phyloP scores from a whole-genome alignment of 352 stramenopile species.

The Phytophthora macrochlamydospora region DNA sequence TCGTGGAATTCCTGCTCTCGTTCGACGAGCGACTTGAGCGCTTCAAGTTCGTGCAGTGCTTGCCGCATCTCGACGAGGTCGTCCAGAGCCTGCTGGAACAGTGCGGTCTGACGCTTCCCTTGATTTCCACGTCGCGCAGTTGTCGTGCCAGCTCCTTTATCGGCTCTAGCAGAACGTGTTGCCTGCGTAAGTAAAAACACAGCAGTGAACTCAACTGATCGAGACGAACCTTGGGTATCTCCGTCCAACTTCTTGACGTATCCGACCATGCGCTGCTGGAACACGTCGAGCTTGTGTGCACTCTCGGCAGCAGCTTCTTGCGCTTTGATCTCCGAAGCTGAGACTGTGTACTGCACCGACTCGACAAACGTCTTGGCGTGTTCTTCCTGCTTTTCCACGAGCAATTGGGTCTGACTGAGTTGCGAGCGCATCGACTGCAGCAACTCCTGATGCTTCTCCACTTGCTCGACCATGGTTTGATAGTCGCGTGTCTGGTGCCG shows the following conservation, averaged over 20 bases:
- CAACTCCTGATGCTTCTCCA: slow-evolving; percentile 51
- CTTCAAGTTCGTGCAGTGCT: slow-evolving; percentile 40
- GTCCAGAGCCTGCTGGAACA: slow-evolving; percentile 48
- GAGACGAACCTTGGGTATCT: slow-evolving; percentile 43
- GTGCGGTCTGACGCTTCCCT: slow-evolving; percentile 44
- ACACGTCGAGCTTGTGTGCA: slow-evolving; percentile 39
- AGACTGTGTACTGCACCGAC: slow-evolving; percentile 44
- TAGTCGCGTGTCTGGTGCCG: slow-evolving; percentile 64
- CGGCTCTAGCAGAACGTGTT: slow-evolving; percentile 29
- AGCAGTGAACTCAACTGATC: not conserved
- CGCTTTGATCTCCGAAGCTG: slow-evolving; percentile 34
- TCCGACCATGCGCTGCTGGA: slow-evolving; percentile 52
- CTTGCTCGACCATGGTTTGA: slow-evolving; percentile 50
- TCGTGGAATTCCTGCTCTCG: slow-evolving; percentile 38
- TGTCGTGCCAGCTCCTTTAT: slow-evolving; percentile 42
- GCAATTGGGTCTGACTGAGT: slow-evolving; percentile 46
- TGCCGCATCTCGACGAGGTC: slow-evolving; percentile 33
- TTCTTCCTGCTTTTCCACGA: slow-evolving; percentile 53
- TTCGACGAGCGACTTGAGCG: slow-evolving; percentile 31
- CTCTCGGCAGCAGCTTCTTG: slow-evolving; percentile 25
- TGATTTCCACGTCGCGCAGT: slow-evolving; percentile 47
- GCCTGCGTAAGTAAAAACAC: not conserved
- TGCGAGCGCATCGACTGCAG: slow-evolving; percentile 45
- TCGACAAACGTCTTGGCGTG: slow-evolving; percentile 54
- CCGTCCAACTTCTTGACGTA: slow-evolving; percentile 57